Evolutionary conservation across 2,329 filamentous ascomycete genomes (phyloP).

Genomic region (Neodidymelliopsis sp.): DNA sequence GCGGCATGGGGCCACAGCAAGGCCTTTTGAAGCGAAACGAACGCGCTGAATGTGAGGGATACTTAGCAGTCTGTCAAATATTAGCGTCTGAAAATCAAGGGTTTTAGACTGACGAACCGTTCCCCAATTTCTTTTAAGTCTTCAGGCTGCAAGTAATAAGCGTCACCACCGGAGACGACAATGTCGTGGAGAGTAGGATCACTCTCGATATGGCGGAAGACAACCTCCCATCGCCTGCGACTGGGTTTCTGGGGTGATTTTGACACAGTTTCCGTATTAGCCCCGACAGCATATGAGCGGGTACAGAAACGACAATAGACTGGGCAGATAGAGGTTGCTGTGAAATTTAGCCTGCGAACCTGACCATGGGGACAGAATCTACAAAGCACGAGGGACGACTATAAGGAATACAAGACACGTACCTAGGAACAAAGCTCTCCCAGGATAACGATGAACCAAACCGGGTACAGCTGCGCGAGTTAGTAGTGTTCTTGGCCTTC

Average conservation of each 20-base stretch:
- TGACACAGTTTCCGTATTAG: conserved; percentile 60
- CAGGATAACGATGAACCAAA: conserved; percentile 69
- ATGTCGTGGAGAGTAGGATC: conserved; percentile 63
- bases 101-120: conserved; percentile 21
- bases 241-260: conserved; percentile 45
- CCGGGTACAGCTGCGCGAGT: conserved; percentile 60
- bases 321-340: conserved; percentile 65
- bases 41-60: conserved; percentile 67
- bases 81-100: background rate
- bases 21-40: conserved; percentile 68
- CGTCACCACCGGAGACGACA: conserved; percentile 69
- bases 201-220: conserved; percentile 64
- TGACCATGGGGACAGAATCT: background rate
- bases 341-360: background rate
- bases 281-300: conserved; percentile 66
- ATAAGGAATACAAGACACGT: conserved; percentile 27
- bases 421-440: conserved; percentile 69
- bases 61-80: conserved; percentile 54
- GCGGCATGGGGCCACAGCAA: conserved; percentile 65
- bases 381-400: background rate
- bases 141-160: conserved; percentile 64
- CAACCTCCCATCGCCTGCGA: conserved; percentile 62
- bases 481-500: no score
- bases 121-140: conserved; percentile 63
- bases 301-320: conserved; percentile 71